A percentile compares a stretch with the other conserved stretches of the same genome.
phyloP scores from a whole-genome alignment of 1,139 yeast species.

The Pichia kudriavzevii region DNA sequence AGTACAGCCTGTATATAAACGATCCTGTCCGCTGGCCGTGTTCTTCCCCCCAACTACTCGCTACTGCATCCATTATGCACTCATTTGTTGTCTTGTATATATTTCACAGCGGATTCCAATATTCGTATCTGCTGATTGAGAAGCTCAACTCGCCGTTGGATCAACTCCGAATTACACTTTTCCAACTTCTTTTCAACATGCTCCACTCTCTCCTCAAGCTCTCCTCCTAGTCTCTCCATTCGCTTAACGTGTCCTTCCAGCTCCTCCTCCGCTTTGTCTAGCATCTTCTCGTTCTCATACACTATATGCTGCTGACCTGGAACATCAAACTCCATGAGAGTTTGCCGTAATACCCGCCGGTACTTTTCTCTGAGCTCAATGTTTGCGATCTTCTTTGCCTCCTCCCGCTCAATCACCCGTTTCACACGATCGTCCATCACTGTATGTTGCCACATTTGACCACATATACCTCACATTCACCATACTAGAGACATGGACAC shows the following conservation, averaged over 20 bases:
- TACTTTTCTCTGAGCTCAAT: conserved; percentile 9
- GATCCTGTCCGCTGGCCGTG: no score
- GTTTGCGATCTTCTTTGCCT: conserved; percentile 4
- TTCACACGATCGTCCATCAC: conserved; percentile 9
- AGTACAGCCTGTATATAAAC: no score
- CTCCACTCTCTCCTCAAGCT: conserved; percentile 4
- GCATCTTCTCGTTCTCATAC: conserved; percentile 12
- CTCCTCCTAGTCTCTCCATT: conserved; percentile 4
- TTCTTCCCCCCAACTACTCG: no score
- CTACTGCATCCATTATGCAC: no score
- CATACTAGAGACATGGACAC: no score
- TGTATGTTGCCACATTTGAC: neutral
- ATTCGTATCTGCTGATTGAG: conserved; percentile 42
- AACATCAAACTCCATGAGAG: conserved; percentile 5
- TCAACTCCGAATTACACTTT: conserved; percentile 8
- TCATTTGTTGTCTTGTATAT: conserved; percentile 2
- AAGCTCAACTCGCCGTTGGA: conserved; percentile 36
- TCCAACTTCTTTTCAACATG: conserved; percentile 14
- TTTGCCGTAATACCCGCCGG: conserved; percentile 7
- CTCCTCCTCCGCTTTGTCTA: conserved; percentile 9
- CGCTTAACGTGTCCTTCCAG: conserved; percentile 1
- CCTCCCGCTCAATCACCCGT: conserved; percentile 6
- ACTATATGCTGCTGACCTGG: conserved; percentile 11
- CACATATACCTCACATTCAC: no score
- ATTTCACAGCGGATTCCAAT: conserved; percentile 27